These are phyloP conservation scores for Cercospora sesami DNA, from an alignment of 2,329 filamentous ascomycete species.

Conservation along the genomic window DNA sequence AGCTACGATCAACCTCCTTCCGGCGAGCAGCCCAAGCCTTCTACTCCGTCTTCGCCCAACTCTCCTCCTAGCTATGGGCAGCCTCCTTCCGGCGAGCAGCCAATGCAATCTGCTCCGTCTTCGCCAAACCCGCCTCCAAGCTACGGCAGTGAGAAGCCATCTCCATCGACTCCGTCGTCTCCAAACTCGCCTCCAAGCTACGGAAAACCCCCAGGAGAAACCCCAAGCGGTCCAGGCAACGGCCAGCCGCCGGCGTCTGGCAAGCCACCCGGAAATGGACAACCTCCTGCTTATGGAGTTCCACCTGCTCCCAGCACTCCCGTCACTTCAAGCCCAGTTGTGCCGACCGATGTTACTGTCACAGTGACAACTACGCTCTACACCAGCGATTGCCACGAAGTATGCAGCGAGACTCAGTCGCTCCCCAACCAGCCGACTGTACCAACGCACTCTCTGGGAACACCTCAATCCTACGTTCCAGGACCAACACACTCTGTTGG, in stretches of 20 bases:
- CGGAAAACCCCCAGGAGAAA: not conserved
- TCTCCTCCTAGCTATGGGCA: not conserved
- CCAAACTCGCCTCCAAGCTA: not conserved
- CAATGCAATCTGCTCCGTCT: not conserved
- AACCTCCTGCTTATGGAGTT: not conserved
- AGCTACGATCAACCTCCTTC: not conserved
- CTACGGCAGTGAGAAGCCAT: too few species aligned
- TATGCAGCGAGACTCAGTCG: not conserved
- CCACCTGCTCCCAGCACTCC: slow-evolving; percentile 4
- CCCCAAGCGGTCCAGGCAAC: not conserved
- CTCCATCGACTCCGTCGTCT: not conserved
- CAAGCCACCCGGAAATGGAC: not conserved
- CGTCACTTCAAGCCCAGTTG: not conserved
- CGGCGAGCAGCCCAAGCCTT: not conserved
- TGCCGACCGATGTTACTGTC: slow-evolving; percentile 17
- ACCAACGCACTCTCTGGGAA: not conserved
- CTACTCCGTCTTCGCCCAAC: not conserved
- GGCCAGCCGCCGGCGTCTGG: not conserved
- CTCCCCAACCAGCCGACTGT: not conserved
- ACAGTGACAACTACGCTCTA: not conserved
- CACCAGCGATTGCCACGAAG: not conserved
- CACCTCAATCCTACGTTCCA: not conserved
- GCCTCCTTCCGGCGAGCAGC: not conserved
- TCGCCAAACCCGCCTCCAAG: not conserved
- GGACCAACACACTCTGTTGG: not conserved